Evolutionary conservation across 495 filamentous ascomycete genomes (phyloP).

Genomic region (Letharia lupina): DNA sequence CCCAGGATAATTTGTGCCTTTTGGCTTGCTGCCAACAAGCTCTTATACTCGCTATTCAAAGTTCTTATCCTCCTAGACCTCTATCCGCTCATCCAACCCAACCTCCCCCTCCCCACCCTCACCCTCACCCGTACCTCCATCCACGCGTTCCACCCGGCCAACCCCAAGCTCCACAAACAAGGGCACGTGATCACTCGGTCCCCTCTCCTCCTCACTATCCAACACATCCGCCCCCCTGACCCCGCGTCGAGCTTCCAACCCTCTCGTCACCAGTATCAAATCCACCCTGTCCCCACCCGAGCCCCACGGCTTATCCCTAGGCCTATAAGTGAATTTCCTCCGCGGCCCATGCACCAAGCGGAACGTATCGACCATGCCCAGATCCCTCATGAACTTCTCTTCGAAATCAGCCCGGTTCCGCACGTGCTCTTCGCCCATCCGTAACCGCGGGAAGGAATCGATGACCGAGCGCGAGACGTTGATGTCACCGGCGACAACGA

Average conservation of each 20-base stretch:
- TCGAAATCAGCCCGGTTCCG: conserved; percentile 43
- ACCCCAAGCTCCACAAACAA: conserved; percentile 25
- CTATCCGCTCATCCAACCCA: neutral
- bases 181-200: conserved; percentile 34
- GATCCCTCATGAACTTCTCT: conserved; percentile 36
- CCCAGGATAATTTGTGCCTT: neutral
- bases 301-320: conserved; percentile 30
- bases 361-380: conserved; percentile 30
- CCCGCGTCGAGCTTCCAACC: conserved; percentile 10
- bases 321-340: conserved; percentile 31
- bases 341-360: conserved; percentile 23
- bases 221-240: conserved; percentile 29
- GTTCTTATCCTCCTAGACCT: neutral
- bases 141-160: neutral
- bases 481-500: conserved; percentile 42
- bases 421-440: conserved; percentile 38
- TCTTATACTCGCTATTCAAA: neutral
- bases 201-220: conserved; percentile 30
- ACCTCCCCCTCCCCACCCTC: neutral
- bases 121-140: no score
- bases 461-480: conserved; percentile 37
- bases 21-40: neutral
- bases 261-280: conserved; percentile 28
- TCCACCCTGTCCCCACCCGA: conserved; percentile 35
- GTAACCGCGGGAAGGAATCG: conserved; percentile 40